These are phyloP conservation scores for Sarocladium oryzae DNA, from an alignment of 2,329 filamentous ascomycete genomes.

Conservation along the genomic window DNA sequence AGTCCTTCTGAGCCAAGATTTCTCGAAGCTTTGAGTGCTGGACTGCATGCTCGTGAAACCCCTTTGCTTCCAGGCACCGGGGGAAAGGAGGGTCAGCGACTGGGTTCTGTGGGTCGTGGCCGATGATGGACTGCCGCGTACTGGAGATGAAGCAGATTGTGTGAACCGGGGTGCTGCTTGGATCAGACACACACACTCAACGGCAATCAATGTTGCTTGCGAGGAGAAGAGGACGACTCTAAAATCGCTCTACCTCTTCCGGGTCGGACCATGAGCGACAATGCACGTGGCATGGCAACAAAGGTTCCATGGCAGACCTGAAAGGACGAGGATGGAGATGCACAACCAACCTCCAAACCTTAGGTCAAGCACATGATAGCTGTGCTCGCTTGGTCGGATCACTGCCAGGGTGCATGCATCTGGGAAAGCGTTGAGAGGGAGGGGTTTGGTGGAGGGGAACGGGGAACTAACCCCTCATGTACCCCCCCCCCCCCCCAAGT, in stretches of 20 bases:
- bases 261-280: background rate
- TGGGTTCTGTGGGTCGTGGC: background rate
- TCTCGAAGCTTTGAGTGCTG: background rate
- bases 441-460: background rate
- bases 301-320: background rate
- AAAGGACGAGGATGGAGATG: background rate
- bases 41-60: background rate
- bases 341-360: background rate
- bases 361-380: background rate
- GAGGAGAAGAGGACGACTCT: background rate
- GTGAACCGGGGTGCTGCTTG: background rate
- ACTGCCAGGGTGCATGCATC: background rate
- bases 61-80: background rate
- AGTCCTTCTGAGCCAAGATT: background rate
- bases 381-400: background rate
- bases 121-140: background rate
- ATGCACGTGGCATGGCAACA: background rate
- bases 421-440: too few relatives aligned
- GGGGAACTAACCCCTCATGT: too few relatives aligned
- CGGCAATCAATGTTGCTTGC: background rate
- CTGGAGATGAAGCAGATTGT: background rate
- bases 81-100: background rate
- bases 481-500: too few relatives aligned
- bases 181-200: background rate
- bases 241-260: background rate